Evolutionary conservation across 768 basidiomycete genomes (phyloP).

Genomic region (Calocera viscosa): DNA sequence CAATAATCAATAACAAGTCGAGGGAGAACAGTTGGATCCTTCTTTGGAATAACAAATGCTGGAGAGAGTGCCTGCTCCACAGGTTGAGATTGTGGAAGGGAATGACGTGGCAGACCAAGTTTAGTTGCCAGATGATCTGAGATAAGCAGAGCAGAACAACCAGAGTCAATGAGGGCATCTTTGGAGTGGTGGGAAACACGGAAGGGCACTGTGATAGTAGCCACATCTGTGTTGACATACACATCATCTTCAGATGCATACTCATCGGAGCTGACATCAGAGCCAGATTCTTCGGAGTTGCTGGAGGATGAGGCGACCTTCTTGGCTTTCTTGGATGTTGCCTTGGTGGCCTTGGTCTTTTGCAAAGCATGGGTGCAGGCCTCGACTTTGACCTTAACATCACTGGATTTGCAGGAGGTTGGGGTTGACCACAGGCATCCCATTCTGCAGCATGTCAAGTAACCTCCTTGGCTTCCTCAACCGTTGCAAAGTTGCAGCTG

Average conservation of each 20-base stretch:
- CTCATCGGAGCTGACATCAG: not conserved
- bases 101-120: not conserved
- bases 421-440: no score
- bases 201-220: not conserved
- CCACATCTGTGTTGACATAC: not conserved
- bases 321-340: not conserved
- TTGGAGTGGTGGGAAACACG: not conserved
- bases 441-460: no score
- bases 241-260: not conserved
- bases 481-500: not conserved
- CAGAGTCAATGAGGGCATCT: not conserved
- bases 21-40: conserved; percentile 23
- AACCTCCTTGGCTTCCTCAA: no score
- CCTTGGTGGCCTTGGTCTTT: no score
- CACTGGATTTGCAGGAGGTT: no score
- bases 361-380: no score
- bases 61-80: conserved; percentile 18
- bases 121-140: not conserved
- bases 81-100: not conserved
- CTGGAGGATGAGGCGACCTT: not conserved
- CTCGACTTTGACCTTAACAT: no score
- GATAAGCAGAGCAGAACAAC: not conserved
- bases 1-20: conserved; percentile 31
- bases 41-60: conserved; percentile 28
- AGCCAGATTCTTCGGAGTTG: not conserved